These are phyloP conservation scores for Gorgonomyces haynaldii DNA, from an alignment of 192 early-diverging fungal genomes.

Conservation along the genomic window DNA sequence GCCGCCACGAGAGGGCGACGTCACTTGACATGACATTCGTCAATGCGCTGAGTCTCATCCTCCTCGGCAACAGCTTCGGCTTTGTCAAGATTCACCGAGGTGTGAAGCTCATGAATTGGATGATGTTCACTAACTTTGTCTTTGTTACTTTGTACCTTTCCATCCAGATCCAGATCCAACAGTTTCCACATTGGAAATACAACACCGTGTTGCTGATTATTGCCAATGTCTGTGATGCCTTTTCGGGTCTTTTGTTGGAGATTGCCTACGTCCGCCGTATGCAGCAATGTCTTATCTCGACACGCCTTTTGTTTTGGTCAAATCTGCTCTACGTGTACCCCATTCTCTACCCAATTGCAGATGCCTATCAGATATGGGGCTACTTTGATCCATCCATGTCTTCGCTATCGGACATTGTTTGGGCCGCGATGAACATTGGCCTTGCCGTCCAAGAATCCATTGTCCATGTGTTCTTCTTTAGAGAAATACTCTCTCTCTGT, in stretches of 20 bases:
- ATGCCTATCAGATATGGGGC: not conserved
- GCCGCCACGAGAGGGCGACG: too few species aligned
- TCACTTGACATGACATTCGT: too few species aligned
- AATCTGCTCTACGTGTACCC: not conserved
- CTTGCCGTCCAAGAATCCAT: not conserved
- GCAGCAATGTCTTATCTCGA: not conserved
- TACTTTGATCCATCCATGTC: not conserved
- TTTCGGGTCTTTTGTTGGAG: not conserved
- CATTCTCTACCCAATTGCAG: not conserved
- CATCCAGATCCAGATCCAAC: too few species aligned
- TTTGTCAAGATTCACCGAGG: too few species aligned
- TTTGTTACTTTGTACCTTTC: too few species aligned
- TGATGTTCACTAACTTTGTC: too few species aligned
- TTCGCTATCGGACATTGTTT: not conserved
- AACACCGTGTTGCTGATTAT: not conserved
- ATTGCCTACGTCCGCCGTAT: not conserved
- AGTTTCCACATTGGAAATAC: too few species aligned
- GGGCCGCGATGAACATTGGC: not conserved
- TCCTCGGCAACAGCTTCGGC: too few species aligned
- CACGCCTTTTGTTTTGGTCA: not conserved
- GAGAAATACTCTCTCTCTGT: not conserved
- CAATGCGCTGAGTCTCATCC: too few species aligned
- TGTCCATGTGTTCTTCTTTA: not conserved
- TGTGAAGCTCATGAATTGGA: too few species aligned
- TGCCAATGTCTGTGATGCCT: not conserved